Conservation (phyloP, 306 rosid species). For the Elaeagnus macrophylla region DNA sequence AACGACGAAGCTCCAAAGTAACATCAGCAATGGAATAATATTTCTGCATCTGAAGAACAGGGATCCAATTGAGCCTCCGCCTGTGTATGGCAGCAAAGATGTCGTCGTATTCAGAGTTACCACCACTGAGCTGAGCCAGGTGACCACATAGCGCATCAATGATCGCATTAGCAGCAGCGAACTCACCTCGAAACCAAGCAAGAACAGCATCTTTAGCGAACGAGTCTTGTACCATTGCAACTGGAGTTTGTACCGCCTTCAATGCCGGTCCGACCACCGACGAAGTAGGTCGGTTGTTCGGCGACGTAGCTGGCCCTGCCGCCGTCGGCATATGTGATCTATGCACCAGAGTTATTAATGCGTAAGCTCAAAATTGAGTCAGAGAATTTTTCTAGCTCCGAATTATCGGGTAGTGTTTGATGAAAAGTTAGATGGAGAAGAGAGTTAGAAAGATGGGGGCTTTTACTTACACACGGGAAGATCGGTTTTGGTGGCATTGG, state of each 20-base stretch:
- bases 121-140: constrained; percentile 37
- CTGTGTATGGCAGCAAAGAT: constrained; percentile 68
- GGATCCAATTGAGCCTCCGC: constrained; percentile 89
- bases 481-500: too few species aligned
- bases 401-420: too few species aligned
- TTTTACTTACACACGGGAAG: too few species aligned
- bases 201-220: constrained; percentile 69
- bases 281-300: constrained; percentile 32
- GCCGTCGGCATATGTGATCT: constrained; percentile 50
- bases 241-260: constrained; percentile 31
- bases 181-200: constrained; percentile 89
- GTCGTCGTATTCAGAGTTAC: constrained; percentile 31
- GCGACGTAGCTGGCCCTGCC: constrained; percentile 44
- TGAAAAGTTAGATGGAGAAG: too few species aligned
- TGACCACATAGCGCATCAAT: constrained; percentile 78
- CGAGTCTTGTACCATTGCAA: constrained; percentile 47
- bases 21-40: constrained; percentile 86
- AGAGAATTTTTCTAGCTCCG: too few species aligned
- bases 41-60: constrained; percentile 95
- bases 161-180: constrained; percentile 93
- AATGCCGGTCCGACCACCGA: constrained; percentile 25
- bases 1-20: constrained; percentile 48
- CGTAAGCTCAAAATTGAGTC: too few species aligned
- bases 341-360: too few species aligned
- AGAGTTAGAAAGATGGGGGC: too few species aligned